Percentiles rank a stretch among this genome's conserved stretches.
These are phyloP conservation scores for Pestalotiopsis sp. DNA, from an alignment of 2,329 filamentous ascomycete species.

Conservation along the genomic window DNA sequence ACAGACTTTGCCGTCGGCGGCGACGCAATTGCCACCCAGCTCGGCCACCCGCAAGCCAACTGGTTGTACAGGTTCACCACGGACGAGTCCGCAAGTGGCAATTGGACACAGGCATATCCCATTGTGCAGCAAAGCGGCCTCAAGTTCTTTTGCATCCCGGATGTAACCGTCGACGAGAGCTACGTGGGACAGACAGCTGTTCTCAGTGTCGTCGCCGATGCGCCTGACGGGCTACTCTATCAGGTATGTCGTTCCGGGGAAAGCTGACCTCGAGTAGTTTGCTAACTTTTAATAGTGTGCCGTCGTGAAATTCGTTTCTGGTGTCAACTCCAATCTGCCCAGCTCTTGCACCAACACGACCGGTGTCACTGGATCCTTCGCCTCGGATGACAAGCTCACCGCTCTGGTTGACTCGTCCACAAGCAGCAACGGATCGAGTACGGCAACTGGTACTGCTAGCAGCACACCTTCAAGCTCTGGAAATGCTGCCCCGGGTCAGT, in stretches of 20 bases:
- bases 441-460: slow-evolving; percentile 1
- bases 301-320: slow-evolving; percentile 56
- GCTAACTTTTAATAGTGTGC: slow-evolving; percentile 47
- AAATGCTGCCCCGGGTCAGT: not conserved
- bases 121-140: slow-evolving; percentile 57
- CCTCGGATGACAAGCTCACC: slow-evolving; percentile 31
- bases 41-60: slow-evolving; percentile 54
- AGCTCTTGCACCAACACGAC: slow-evolving; percentile 41
- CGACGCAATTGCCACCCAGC: slow-evolving; percentile 50
- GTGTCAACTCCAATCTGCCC: slow-evolving; percentile 30
- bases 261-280: not conserved
- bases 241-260: slow-evolving; percentile 43
- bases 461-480: not conserved
- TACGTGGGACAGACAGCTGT: slow-evolving; percentile 59
- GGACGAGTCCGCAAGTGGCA: slow-evolving; percentile 46
- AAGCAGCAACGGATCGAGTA: not conserved
- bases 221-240: slow-evolving; percentile 58
- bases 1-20: slow-evolving; percentile 61
- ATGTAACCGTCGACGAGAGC: slow-evolving; percentile 48
- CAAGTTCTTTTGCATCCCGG: slow-evolving; percentile 55
- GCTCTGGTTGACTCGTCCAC: slow-evolving; percentile 27
- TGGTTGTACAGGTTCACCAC: slow-evolving; percentile 63
- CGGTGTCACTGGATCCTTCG: slow-evolving; percentile 33
- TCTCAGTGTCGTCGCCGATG: slow-evolving; percentile 53
- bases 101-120: slow-evolving; percentile 59